phyloP scores from a whole-genome alignment of 305 asterid genomes.

The Solanum chacoense region DNA sequence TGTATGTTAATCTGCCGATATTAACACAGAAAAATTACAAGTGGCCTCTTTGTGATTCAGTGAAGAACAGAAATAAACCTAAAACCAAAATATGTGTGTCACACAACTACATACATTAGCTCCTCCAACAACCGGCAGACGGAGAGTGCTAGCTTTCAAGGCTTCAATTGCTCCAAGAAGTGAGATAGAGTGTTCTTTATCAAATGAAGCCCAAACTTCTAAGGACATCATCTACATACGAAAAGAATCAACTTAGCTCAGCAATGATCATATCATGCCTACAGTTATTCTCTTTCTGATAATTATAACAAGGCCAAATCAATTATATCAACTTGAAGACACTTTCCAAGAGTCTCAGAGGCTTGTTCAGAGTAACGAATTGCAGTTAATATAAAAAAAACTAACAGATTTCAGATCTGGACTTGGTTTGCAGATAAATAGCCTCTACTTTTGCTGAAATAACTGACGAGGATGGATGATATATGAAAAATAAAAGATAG shows the following conservation, averaged over 20 bases:
- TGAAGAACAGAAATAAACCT: background rate
- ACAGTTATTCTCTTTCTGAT: background rate
- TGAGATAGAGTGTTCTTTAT: slow-evolving; percentile 57
- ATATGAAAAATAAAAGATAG: background rate
- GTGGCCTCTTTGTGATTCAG: background rate
- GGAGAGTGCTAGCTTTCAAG: slow-evolving; percentile 84
- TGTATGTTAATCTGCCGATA: slow-evolving; percentile 50
- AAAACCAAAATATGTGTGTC: background rate
- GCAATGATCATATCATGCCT: background rate
- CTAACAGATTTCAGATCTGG: background rate
- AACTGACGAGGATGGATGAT: background rate
- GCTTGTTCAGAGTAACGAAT: background rate
- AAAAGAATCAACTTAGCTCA: background rate
- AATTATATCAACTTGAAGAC: background rate
- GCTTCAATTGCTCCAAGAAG: slow-evolving; percentile 86
- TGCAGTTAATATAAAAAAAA: background rate
- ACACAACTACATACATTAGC: slow-evolving; percentile 42
- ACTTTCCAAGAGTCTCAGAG: background rate
- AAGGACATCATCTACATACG: slow-evolving; percentile 40
- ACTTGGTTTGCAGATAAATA: background rate
- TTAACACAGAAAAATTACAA: background rate
- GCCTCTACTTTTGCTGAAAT: background rate
- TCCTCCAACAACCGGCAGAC: slow-evolving; percentile 78
- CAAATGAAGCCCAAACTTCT: slow-evolving; percentile 71
- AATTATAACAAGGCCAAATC: background rate